Percentiles rank a stretch among this genome's conserved stretches.
Evolutionary conservation across 2,329 filamentous ascomycete genomes (phyloP).

Genomic region (Verticillium longisporum): DNA sequence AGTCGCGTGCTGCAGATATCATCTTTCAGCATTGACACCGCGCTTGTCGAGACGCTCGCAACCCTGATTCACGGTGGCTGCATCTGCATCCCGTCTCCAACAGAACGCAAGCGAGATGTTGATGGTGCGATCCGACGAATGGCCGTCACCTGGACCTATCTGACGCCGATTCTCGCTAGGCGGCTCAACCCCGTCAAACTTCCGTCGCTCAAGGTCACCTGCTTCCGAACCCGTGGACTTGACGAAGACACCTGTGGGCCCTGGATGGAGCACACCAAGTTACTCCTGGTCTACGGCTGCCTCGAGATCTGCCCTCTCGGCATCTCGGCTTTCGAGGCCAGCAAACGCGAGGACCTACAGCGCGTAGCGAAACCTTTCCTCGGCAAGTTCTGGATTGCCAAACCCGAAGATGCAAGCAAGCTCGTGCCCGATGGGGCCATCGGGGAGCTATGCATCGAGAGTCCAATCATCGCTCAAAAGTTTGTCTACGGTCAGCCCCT

Average conservation of each 20-base stretch:
- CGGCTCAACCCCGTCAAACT: constrained; percentile 29
- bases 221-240: constrained; percentile 41
- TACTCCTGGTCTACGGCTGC: constrained; percentile 45
- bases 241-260: constrained; percentile 40
- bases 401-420: constrained; percentile 40
- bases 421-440: constrained; percentile 47
- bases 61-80: constrained; percentile 50
- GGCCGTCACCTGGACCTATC: constrained; percentile 44
- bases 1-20: constrained; percentile 53
- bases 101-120: constrained; percentile 42
- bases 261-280: constrained; percentile 36
- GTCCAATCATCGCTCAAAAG: constrained; percentile 38
- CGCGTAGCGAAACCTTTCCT: constrained; percentile 40
- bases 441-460: constrained; percentile 55
- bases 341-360: constrained; percentile 25
- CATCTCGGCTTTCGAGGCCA: constrained; percentile 39
- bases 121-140: constrained; percentile 41
- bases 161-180: constrained; percentile 53
- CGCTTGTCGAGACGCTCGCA: constrained; percentile 43
- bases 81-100: constrained; percentile 48
- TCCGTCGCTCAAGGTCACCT: constrained; percentile 31
- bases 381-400: constrained; percentile 46
- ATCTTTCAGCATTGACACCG: constrained; percentile 46
- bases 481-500: constrained; percentile 22
- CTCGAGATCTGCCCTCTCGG: constrained; percentile 45